Evolutionary conservation across 495 filamentous ascomycete species (phyloP).

Genomic region (Acidiella bohemica): DNA sequence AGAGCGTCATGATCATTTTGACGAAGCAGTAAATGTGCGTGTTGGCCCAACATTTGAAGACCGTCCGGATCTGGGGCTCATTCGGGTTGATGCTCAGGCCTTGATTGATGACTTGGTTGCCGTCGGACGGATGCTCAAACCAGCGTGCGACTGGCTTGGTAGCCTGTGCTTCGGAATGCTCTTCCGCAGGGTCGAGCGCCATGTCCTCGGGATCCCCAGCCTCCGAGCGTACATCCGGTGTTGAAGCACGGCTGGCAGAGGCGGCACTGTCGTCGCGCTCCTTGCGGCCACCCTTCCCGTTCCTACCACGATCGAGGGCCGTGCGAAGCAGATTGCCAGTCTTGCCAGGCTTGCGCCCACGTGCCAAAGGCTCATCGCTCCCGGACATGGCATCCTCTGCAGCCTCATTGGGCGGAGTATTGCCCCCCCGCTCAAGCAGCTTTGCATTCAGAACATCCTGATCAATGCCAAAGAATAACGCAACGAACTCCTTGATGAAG

Average conservation of each 20-base stretch:
- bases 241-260: constrained; percentile 68
- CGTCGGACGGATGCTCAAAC: constrained; percentile 45
- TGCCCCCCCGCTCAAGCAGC: constrained; percentile 54
- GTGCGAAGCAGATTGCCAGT: constrained; percentile 73
- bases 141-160: constrained; percentile 34
- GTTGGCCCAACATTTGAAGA: constrained; percentile 80
- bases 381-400: constrained; percentile 46
- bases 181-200: constrained; percentile 9
- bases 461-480: constrained; percentile 76
- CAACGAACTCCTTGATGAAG: constrained; percentile 81
- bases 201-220: constrained; percentile 46
- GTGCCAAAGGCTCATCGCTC: constrained; percentile 36
- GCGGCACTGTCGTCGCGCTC: constrained; percentile 62
- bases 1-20: constrained; percentile 76
- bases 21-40: constrained; percentile 86
- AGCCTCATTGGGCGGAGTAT: constrained; percentile 50
- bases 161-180: constrained; percentile 23
- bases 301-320: constrained; percentile 64
- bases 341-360: constrained; percentile 38
- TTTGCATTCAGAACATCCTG: constrained; percentile 60
- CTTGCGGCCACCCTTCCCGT: constrained; percentile 41
- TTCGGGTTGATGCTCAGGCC: constrained; percentile 57
- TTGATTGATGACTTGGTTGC: constrained; percentile 34
- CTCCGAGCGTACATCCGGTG: constrained; percentile 60
- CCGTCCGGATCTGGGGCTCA: constrained; percentile 61